Base-by-base conservation (phyloP, 2,329 filamentous ascomycete species). In the Chaetomiaceae sp. region DNA sequence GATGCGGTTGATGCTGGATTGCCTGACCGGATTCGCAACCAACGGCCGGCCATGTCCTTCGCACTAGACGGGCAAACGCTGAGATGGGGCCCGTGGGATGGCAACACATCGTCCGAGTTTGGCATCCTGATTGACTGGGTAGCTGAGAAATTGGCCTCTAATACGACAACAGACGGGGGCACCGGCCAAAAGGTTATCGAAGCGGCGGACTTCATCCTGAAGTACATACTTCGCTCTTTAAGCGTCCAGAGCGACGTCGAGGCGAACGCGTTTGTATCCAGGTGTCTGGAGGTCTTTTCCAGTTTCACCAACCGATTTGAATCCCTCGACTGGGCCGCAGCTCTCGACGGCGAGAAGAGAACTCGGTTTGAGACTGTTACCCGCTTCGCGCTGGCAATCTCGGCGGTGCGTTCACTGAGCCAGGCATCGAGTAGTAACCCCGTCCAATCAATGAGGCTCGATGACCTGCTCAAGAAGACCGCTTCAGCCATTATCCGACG, bases 111-210 rank as follows among this genome's bases (percentile, higher is more conserved):
- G 1, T 83, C 81, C 3, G 81, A 85, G 57, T 58, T 85, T 17
- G 81, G 82, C 2, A 70, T 84, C 34, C 65, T 82, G n/a, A 68
- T 83, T 51, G 82, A 85, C 62, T 80, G 74, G 63, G 66, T 85
- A 27, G 62, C 68, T 10, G 79, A 83, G 30, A 69, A 76, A 40
- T 51, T 61, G 3, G 39, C 17, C 19, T 41, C 37, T 5, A 40
- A 46, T 12, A 55, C 33, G 58, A 58, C 23, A 2, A 3, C 25
- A 10, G 19, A 10, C 4, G 21, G 33, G 0, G 23, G 30, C 3
- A 14, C 44, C 0, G 41, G 19, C n/a, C 44, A 23, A 9, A 56
- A 53, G 10, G 45, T 58, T 3, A 60, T 66, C 14, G 66, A 67
- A 27, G 69, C 70, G 2, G 62, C 65, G 8, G 63, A 68, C 6